Evolutionary conservation across 1,139 yeast genomes (phyloP), one percentile per base, ranked within the genome.

Genomic region (Blastobotrys apis): DNA sequence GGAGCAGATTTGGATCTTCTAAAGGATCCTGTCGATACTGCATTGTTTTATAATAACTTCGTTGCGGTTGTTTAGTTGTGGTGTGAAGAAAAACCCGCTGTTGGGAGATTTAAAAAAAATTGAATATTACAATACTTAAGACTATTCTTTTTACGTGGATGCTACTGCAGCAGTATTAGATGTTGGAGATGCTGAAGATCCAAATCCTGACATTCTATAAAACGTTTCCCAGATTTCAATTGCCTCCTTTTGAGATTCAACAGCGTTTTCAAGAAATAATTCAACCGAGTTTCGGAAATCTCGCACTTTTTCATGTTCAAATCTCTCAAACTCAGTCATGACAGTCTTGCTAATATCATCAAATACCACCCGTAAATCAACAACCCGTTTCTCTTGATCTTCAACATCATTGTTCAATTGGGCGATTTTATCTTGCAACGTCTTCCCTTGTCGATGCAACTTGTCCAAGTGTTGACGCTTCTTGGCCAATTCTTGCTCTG

Each of bases 211-310:
- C 9, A 35, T 50, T 22, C 62, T 55, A 49, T 66, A 66, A 47
- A 66, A 92, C 0, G 96, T 84, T 66, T 92, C 97, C 94, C 97
- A 92, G 26, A 86, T 66, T 65, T 92, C 98, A 54, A 92, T 92
- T 27, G 92, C 81, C 63, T 88, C 97, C 67, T 92, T 94, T 63
- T 92, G 98, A 15, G 92, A 76, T 65, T 92, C 98, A 41, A 90
- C 85, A 20, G 94, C 80, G 48, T 94, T 80, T 64, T 94, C 98
- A 59, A 94, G 75, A 57, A 81, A 90, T 19, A 90, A 81, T 65
- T 92, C 99, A 47, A 92, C 87, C 51, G 90, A 78, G 58, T 86
- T 85, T 58, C 96, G 77, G 65, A 94, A 88, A 58, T 92, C 98
- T 39, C 77, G 80, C 39, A 88, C 77, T 58, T 83, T 85, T 46